Conservation (phyloP, 306 rosid species). For the Vigna unguiculata region DNA sequence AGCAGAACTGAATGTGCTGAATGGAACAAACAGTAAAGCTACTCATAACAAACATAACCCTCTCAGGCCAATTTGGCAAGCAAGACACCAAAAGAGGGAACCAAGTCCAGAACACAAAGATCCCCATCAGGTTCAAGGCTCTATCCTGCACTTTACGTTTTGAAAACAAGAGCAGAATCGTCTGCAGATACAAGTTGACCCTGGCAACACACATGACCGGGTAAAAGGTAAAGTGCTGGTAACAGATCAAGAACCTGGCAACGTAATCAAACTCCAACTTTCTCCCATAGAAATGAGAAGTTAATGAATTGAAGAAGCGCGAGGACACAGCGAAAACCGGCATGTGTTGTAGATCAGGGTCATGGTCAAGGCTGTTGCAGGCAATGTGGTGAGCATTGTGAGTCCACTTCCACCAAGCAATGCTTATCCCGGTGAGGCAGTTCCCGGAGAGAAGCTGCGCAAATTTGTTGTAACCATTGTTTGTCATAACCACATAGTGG, state of each 20-base stretch:
- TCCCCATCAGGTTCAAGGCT: slow-evolving; percentile 62
- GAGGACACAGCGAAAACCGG: slow-evolving; percentile 78
- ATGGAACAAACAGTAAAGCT: slow-evolving; percentile 63
- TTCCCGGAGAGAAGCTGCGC: slow-evolving; percentile 70
- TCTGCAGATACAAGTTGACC: slow-evolving; percentile 69
- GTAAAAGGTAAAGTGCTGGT: slow-evolving; percentile 72
- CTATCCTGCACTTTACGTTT: slow-evolving; percentile 57
- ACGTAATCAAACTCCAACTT: slow-evolving; percentile 59
- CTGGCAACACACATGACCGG: slow-evolving; percentile 68
- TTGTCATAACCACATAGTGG: slow-evolving; percentile 70
- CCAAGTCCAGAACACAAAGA: slow-evolving; percentile 78
- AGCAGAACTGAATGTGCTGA: slow-evolving; percentile 67
- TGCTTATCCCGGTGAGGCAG: slow-evolving; percentile 80
- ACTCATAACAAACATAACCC: slow-evolving; percentile 60
- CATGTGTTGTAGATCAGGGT: slow-evolving; percentile 84
- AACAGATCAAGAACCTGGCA: slow-evolving; percentile 66
- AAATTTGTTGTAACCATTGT: slow-evolving; percentile 42
- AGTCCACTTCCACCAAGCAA: slow-evolving; percentile 95
- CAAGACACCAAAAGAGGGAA: slow-evolving; percentile 65
- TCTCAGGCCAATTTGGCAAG: slow-evolving; percentile 66
- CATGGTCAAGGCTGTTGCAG: slow-evolving; percentile 81
- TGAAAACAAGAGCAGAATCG: slow-evolving; percentile 53
- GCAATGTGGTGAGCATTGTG: slow-evolving; percentile 81
- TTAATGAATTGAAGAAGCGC: slow-evolving; percentile 56
- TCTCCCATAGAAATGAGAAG: slow-evolving; percentile 70